Evolutionary conservation across 805 yeast species (phyloP), one percentile per base, ranked within the genome.

Genomic region (Teunomyces funiuensis): DNA sequence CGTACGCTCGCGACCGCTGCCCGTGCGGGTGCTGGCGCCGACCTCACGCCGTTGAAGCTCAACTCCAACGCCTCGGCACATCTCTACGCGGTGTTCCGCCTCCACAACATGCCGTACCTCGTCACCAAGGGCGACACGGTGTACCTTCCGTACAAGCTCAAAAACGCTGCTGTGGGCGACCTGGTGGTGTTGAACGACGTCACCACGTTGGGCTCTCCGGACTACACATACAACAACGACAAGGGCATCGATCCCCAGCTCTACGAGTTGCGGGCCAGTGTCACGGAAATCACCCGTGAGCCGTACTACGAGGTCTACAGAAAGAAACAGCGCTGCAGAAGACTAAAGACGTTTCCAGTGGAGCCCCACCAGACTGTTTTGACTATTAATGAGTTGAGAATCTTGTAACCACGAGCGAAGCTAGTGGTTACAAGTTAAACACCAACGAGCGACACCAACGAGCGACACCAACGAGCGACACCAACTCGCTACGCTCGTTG

Each of bases 81-180:
- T 47, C 65, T 91, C 23, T 93, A 88, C 58, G 98, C 98, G 34
- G 73, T 87, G 6, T 76, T 91, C 50, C 81, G 79, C 52, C 77
- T 93, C 28, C 93, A 88, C 68, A 80, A 83, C 63, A 81, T 88
- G 63, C 88, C 93, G 31, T 89, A 87, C 57, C 70, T 93, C 46
- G 93, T 93, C 13, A 89, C 98, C 18, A 79, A 83, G 51, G 99
- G 99, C 16, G 99, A 93, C 62, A 77, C 74, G 50, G 77, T 93
- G 39, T 76, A 81, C 17, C 64, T 93, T 28, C 97, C 97, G 2
- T 90, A 79, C 63, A 77, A 80, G 49, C 58, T 93, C 71, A 83
- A 81, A 53, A 77, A 80, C 40, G 93, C 84, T 8, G 74, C 81
- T 39, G 82, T 91, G 3, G 99, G 99, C 14, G 97, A 90, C 61